Conservation (phyloP, 495 filamentous ascomycete species). For the Daldinia caldariorum region DNA sequence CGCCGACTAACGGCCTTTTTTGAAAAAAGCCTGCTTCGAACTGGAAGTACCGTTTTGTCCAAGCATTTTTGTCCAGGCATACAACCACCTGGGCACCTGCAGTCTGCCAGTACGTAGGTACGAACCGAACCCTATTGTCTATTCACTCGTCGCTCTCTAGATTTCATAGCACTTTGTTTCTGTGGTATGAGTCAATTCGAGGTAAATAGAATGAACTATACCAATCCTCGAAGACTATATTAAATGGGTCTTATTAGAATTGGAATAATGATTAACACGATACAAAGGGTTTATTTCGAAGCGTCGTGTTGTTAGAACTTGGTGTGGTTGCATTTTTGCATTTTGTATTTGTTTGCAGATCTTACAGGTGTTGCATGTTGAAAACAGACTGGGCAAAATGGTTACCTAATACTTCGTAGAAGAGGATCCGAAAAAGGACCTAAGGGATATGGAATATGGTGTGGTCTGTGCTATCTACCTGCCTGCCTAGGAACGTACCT, state of each 20-base stretch:
- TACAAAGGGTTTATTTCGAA: neutral
- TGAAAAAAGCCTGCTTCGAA: slow-evolving; percentile 9
- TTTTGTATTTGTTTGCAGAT: too few relatives aligned
- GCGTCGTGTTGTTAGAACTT: neutral
- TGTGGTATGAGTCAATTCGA: neutral
- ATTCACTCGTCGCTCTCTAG: neutral
- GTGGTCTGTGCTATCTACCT: slow-evolving; percentile 25
- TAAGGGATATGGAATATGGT: too few relatives aligned
- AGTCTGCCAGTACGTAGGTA: neutral
- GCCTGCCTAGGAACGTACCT: too few relatives aligned
- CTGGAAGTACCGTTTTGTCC: slow-evolving; percentile 1
- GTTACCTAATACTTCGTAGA: too few relatives aligned
- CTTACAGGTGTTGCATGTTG: slow-evolving; percentile 4
- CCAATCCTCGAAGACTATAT: neutral
- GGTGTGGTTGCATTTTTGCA: neutral
- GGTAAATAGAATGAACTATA: neutral
- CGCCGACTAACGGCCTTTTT: slow-evolving; percentile 22
- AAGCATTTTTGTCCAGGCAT: neutral
- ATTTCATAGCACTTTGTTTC: neutral
- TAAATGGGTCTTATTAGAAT: neutral
- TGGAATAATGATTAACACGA: neutral
- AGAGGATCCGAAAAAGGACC: slow-evolving; percentile 14
- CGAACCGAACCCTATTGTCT: neutral
- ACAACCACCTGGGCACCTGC: too few relatives aligned
- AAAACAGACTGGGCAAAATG: neutral